Evolutionary conservation across 345 rosid genomes (phyloP).

Genomic region (Boechera retrofracta): DNA sequence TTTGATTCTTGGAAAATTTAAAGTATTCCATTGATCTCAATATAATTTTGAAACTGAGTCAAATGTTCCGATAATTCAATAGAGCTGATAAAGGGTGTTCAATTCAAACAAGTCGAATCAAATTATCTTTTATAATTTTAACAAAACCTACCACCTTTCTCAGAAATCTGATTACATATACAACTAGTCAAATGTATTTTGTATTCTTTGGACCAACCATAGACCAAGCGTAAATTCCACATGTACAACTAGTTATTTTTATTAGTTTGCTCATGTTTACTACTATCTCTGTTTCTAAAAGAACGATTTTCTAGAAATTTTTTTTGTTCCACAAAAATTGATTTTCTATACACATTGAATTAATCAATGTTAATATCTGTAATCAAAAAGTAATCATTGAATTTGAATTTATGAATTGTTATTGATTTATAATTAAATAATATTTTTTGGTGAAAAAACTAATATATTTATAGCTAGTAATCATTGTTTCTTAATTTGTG

Average conservation of each 20-base stretch:
- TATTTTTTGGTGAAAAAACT: too few relatives aligned
- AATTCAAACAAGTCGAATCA: neutral
- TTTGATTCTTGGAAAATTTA: neutral
- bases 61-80: neutral
- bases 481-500: too few relatives aligned
- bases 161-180: too few relatives aligned
- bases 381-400: too few relatives aligned
- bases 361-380: too few relatives aligned
- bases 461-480: too few relatives aligned
- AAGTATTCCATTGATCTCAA: neutral
- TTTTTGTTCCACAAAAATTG: too few relatives aligned
- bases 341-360: too few relatives aligned
- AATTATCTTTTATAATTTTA: neutral
- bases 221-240: neutral
- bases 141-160: neutral
- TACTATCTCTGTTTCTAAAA: neutral
- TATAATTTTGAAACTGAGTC: neutral
- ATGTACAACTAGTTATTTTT: neutral
- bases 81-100: neutral
- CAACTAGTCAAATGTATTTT: neutral
- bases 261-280: neutral
- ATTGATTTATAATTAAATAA: too few relatives aligned
- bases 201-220: neutral
- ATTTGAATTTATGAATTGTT: too few relatives aligned
- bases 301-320: too few relatives aligned